phyloP scores from a whole-genome alignment of 176 grass and related monocot genomes.

The Oryza australiensis region DNA sequence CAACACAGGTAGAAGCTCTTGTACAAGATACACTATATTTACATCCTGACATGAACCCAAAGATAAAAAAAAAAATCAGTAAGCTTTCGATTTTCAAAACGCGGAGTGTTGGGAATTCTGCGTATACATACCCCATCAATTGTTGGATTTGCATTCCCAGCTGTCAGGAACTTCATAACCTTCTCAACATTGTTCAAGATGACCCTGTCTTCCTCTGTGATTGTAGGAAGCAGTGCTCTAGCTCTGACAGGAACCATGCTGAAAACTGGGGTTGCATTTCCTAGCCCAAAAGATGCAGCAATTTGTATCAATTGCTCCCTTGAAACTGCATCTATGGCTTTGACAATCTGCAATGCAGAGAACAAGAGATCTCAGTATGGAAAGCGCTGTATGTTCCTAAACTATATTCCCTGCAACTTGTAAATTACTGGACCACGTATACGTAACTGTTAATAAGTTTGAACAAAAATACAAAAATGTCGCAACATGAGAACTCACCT shows the following conservation, averaged over 20 bases:
- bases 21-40: conserved; percentile 58
- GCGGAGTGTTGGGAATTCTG: not conserved
- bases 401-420: not conserved
- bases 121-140: conserved; percentile 56
- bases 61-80: not conserved
- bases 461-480: too few species aligned
- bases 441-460: not conserved
- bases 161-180: conserved; percentile 76
- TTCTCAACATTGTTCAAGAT: conserved; percentile 98
- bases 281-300: conserved; percentile 59
- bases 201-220: conserved; percentile 85
- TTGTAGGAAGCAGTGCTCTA: conserved; percentile 68
- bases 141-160: conserved; percentile 58
- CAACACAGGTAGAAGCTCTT: conserved; percentile 83
- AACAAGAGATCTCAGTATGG: conserved; percentile 8
- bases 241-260: conserved; percentile 80
- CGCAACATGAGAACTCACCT: conserved; percentile 56
- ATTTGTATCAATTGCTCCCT: conserved; percentile 88
- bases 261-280: conserved; percentile 68
- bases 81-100: not conserved
- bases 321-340: conserved; percentile 96
- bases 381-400: not conserved
- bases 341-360: conserved; percentile 65
- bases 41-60: conserved; percentile 51
- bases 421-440: not conserved